These are phyloP conservation scores for Fraxinus quadrangulata DNA, from an alignment of 257 asterid genomes.

Conservation along the genomic window DNA sequence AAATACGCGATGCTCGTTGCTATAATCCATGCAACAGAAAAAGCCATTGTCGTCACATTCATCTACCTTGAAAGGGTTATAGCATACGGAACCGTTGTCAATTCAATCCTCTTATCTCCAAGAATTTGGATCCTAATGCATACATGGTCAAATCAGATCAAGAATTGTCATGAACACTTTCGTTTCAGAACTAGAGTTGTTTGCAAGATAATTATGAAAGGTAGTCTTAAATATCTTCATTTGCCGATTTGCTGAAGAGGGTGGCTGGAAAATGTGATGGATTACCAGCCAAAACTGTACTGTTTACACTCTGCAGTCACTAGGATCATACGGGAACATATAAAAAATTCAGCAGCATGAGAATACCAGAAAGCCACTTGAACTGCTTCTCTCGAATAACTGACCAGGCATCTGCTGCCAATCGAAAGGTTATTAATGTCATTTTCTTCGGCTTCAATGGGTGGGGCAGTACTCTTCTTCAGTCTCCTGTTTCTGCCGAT, in stretches of 20 bases:
- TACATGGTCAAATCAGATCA: not conserved
- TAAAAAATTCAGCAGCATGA: not conserved
- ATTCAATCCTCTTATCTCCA: not conserved
- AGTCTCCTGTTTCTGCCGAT: slow-evolving; percentile 21
- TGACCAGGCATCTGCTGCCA: not conserved
- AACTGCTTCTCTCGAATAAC: not conserved
- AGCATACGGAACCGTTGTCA: not conserved
- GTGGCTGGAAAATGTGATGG: not conserved
- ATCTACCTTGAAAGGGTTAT: not conserved
- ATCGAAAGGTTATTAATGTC: not conserved
- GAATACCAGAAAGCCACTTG: not conserved
- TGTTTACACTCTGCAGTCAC: not conserved
- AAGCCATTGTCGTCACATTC: not conserved
- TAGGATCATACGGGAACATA: not conserved
- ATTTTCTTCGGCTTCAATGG: not conserved
- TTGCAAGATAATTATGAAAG: not conserved
- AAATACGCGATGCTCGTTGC: not conserved
- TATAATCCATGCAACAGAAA: not conserved
- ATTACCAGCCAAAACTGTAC: not conserved
- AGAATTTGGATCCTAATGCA: not conserved
- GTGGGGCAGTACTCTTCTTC: slow-evolving; percentile 17
- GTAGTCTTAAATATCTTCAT: not conserved
- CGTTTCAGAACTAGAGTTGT: not conserved
- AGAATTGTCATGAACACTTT: not conserved
- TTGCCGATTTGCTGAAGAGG: not conserved